Conservation (phyloP, 495 filamentous ascomycete genomes). For the Immersiella caudata region DNA sequence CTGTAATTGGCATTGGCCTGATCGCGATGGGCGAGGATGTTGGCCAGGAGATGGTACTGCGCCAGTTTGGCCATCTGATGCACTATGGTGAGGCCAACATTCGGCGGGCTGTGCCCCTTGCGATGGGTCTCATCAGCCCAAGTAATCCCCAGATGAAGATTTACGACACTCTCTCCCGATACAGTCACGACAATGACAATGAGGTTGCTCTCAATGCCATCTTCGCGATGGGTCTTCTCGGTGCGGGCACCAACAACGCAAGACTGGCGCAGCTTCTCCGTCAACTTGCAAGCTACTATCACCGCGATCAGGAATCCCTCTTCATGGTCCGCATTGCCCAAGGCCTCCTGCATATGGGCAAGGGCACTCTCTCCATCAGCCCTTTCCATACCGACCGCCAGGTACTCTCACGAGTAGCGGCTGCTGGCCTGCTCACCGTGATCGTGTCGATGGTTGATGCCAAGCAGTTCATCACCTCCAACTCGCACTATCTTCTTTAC, state of each 20-base stretch:
- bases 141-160: slow-evolving; percentile 99
- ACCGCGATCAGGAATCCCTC: slow-evolving; percentile 89
- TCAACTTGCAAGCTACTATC: slow-evolving; percentile 96
- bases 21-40: slow-evolving; percentile 99
- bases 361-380: slow-evolving; percentile 91
- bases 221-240: slow-evolving; percentile 97
- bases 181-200: slow-evolving; percentile 98
- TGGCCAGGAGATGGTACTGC: slow-evolving; percentile 97
- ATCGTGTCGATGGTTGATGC: slow-evolving; percentile 91
- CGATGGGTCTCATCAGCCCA: slow-evolving; percentile 93
- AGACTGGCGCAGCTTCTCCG: slow-evolving; percentile 90
- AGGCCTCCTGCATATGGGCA: slow-evolving; percentile 97
- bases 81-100: slow-evolving; percentile 98
- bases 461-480: slow-evolving; percentile 88
- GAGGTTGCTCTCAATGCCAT: slow-evolving; percentile 98
- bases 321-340: slow-evolving; percentile 99
- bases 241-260: slow-evolving; percentile 97
- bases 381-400: slow-evolving; percentile 99
- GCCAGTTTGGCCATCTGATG: slow-evolving; percentile 98
- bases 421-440: slow-evolving; percentile 86
- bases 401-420: slow-evolving; percentile 87
- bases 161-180: slow-evolving; percentile 97
- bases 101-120: slow-evolving; percentile 92
- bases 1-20: slow-evolving; percentile 88
- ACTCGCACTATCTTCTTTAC: slow-evolving; percentile 94